These are phyloP conservation scores for Colletotrichum graminicola DNA, from an alignment of 2,329 filamentous ascomycete species.

Conservation along the genomic window DNA sequence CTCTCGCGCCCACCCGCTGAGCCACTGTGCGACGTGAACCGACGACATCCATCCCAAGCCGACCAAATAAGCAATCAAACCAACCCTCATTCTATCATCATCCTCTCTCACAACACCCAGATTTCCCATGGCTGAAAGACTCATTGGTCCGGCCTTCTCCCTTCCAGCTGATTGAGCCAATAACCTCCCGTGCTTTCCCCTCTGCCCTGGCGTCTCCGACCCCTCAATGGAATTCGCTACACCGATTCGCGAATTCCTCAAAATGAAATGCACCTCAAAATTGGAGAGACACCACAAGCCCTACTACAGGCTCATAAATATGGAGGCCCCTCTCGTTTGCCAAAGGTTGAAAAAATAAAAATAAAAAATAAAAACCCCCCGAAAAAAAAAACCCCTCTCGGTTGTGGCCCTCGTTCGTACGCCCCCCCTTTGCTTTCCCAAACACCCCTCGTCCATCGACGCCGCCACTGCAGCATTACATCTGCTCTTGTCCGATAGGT, in stretches of 20 bases:
- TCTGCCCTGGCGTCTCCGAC: background rate
- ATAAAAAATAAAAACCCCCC: too few relatives aligned
- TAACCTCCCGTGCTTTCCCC: background rate
- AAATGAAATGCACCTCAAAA: conserved; percentile 15
- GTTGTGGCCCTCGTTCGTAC: conserved; percentile 3
- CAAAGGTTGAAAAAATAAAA: background rate
- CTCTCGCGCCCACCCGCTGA: background rate
- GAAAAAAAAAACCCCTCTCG: background rate
- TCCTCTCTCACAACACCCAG: background rate
- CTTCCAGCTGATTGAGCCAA: background rate
- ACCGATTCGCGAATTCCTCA: conserved; percentile 22
- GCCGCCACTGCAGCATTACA: background rate
- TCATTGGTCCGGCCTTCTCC: background rate
- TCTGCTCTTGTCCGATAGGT: conserved; percentile 1
- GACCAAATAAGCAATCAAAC: background rate
- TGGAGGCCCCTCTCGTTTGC: conserved; percentile 13
- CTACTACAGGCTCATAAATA: background rate
- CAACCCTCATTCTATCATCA: background rate
- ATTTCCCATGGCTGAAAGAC: background rate
- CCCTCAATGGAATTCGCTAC: conserved; percentile 12
- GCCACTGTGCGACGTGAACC: background rate
- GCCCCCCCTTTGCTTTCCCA: background rate
- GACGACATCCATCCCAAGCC: background rate
- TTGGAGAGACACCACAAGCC: background rate
- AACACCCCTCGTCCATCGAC: background rate